A percentile compares a stretch with the other conserved stretches of the same genome.
Evolutionary conservation across 495 filamentous ascomycete species (phyloP).

Genomic region (Chaetomium tenue): DNA sequence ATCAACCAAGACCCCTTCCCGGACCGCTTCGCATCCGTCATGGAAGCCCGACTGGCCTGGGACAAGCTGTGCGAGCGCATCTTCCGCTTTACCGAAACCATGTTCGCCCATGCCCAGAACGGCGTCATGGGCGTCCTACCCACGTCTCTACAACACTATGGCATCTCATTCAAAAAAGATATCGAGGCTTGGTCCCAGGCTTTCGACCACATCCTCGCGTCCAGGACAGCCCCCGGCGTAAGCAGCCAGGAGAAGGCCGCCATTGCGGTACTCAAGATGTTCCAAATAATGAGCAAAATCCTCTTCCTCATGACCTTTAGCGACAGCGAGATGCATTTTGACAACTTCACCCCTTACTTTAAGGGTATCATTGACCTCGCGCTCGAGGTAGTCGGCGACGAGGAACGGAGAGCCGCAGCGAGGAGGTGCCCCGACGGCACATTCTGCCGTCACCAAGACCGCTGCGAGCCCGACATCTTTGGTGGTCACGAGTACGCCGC

Average conservation of each 20-base stretch:
- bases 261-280: slow-evolving; percentile 56
- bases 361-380: slow-evolving; percentile 47
- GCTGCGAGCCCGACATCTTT: slow-evolving; percentile 39
- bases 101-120: slow-evolving; percentile 46
- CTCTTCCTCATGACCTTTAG: slow-evolving; percentile 56
- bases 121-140: slow-evolving; percentile 52
- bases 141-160: slow-evolving; percentile 44
- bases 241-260: slow-evolving; percentile 54
- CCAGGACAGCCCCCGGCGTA: slow-evolving; percentile 47
- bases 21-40: slow-evolving; percentile 45
- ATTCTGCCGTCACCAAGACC: slow-evolving; percentile 43
- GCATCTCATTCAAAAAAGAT: slow-evolving; percentile 42
- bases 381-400: slow-evolving; percentile 49
- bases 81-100: slow-evolving; percentile 53
- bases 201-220: slow-evolving; percentile 50
- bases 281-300: slow-evolving; percentile 51
- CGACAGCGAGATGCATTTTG: slow-evolving; percentile 49
- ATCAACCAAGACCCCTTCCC: slow-evolving; percentile 44
- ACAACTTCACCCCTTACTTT: slow-evolving; percentile 43
- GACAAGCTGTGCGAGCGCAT: slow-evolving; percentile 52
- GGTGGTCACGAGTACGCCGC: slow-evolving; percentile 45
- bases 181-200: slow-evolving; percentile 53
- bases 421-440: slow-evolving; percentile 45
- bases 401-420: slow-evolving; percentile 47
- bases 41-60: slow-evolving; percentile 51